A percentile compares a stretch with the other conserved stretches of the same genome.
Evolutionary conservation across 306 rosid genomes (phyloP).

Genomic region (Gastrolobium bilobum): DNA sequence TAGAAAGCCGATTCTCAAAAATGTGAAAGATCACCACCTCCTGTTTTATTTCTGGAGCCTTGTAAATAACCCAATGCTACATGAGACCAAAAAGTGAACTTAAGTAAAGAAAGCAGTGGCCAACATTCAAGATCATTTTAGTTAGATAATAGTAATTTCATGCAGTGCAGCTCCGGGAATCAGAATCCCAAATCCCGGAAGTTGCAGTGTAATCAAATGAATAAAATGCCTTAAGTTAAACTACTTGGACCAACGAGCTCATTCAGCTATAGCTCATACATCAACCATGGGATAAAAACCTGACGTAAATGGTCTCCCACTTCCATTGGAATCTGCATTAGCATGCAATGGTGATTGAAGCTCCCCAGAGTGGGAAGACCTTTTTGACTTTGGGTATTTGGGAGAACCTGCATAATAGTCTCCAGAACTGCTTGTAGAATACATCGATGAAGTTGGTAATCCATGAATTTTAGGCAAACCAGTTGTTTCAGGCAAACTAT

Average conservation of each 20-base stretch:
- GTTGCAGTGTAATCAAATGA: slow-evolving; percentile 68
- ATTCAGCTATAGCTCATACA: slow-evolving; percentile 45
- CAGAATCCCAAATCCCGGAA: slow-evolving; percentile 55
- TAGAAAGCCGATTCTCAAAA: slow-evolving; percentile 45
- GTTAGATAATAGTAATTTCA: slow-evolving; percentile 49
- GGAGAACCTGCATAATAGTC: slow-evolving; percentile 81
- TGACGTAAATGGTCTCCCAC: slow-evolving; percentile 61
- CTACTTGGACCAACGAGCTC: slow-evolving; percentile 41
- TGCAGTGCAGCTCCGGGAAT: slow-evolving; percentile 53
- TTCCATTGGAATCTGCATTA: slow-evolving; percentile 83
- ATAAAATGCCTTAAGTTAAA: slow-evolving; percentile 57
- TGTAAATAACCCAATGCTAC: slow-evolving; percentile 43
- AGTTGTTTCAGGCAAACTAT: slow-evolving; percentile 74
- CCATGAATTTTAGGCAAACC: slow-evolving; percentile 95
- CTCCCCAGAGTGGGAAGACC: slow-evolving; percentile 93
- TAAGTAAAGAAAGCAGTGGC: slow-evolving; percentile 38
- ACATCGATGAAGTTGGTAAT: slow-evolving; percentile 78
- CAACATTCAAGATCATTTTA: slow-evolving; percentile 45
- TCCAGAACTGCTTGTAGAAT: slow-evolving; percentile 69
- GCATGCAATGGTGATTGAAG: slow-evolving; percentile 68
- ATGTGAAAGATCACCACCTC: slow-evolving; percentile 41
- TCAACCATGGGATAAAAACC: slow-evolving; percentile 69
- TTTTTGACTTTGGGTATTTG: slow-evolving; percentile 70
- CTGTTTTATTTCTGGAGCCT: slow-evolving; percentile 52
- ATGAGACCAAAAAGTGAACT: slow-evolving; percentile 47